phyloP scores from a whole-genome alignment of 768 basidiomycete genomes.

The Tricholoma sp. region DNA sequence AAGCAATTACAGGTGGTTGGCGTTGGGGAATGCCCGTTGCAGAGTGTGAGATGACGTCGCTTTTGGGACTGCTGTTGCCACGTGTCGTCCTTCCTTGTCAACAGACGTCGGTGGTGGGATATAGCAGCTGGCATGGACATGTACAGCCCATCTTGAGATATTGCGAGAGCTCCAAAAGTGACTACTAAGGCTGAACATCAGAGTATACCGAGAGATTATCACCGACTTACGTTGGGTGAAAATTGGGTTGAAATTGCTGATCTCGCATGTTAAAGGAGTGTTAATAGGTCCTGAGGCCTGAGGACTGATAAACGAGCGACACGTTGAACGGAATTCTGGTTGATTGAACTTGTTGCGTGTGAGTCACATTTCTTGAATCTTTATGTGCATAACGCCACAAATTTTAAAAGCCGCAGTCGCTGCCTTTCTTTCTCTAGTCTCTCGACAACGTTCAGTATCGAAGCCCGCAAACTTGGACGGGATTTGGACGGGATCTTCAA shows the following conservation, averaged over 20 bases:
- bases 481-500: neutral
- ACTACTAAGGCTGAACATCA: neutral
- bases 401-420: neutral
- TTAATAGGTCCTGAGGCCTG: too few species aligned
- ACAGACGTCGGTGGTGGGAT: neutral
- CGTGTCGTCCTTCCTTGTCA: neutral
- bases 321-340: too few species aligned
- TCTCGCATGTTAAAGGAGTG: too few species aligned
- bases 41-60: neutral
- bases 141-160: neutral
- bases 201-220: neutral
- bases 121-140: neutral
- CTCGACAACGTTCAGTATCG: neutral
- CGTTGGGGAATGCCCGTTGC: neutral
- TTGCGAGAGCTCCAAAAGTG: neutral
- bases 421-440: slow-evolving; percentile 10
- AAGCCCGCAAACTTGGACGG: neutral
- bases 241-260: too few species aligned
- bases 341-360: too few species aligned
- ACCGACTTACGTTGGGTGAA: neutral
- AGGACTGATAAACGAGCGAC: too few species aligned
- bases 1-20: neutral
- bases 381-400: too few species aligned
- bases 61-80: neutral
- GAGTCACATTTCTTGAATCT: too few species aligned